A percentile compares a stretch with the other conserved stretches of the same genome.
Conservation (phyloP, 371 early-diverging fungal species). For the Mucor circinelloides region DNA sequence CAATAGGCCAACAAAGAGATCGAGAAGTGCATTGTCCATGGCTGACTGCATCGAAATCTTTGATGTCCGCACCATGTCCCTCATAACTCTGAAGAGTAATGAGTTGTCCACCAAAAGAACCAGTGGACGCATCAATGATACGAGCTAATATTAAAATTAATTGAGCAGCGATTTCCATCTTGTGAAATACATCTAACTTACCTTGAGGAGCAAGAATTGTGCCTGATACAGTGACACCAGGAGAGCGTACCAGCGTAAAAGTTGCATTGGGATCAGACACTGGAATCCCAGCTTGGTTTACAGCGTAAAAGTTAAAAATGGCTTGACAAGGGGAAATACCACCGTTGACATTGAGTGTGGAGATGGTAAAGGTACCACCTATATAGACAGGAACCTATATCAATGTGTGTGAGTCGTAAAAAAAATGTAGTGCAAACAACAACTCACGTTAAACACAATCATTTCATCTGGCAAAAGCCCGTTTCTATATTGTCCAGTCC, state of each 20-base stretch:
- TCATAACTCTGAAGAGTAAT: constrained; percentile 1
- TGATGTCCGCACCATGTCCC: background rate
- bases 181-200: background rate
- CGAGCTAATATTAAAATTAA: background rate
- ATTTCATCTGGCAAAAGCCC: background rate
- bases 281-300: background rate
- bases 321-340: constrained; percentile 2
- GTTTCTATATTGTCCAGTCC: background rate
- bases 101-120: constrained; percentile 1
- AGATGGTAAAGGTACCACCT: background rate
- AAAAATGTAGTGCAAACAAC: background rate
- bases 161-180: background rate
- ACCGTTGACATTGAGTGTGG: background rate
- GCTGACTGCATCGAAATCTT: background rate
- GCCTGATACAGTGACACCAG: background rate
- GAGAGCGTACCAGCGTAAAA: background rate
- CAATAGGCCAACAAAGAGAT: background rate
- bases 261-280: background rate
- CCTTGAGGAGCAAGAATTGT: constrained; percentile 9
- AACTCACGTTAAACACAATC: constrained; percentile 6
- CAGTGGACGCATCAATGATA: background rate
- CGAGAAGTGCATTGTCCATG: background rate
- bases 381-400: constrained; percentile 1
- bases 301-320: constrained; percentile 3
- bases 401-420: background rate